phyloP scores from a whole-genome alignment of 2,329 filamentous ascomycete genomes.

The Aspergillus ochraceus region DNA sequence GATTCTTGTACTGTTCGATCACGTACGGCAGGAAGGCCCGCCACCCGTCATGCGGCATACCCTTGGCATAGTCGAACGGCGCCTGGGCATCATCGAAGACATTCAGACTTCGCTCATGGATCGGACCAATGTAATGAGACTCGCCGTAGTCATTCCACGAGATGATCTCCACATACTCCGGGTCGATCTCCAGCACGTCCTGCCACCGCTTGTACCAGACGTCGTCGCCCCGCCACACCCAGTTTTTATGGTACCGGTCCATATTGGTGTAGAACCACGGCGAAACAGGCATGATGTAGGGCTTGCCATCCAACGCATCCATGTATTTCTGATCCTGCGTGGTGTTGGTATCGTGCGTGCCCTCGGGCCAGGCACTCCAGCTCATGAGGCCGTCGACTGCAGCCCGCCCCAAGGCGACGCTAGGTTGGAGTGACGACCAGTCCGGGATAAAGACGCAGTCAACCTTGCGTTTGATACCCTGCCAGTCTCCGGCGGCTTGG shows the following conservation, averaged over 20 bases:
- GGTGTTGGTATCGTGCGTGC: constrained; percentile 38
- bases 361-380: constrained; percentile 47
- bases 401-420: constrained; percentile 20
- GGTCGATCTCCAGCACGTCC: constrained; percentile 51
- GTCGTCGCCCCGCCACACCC: constrained; percentile 61
- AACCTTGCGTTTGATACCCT: constrained; percentile 41
- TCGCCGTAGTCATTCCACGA: constrained; percentile 65
- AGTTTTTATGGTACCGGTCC: constrained; percentile 59
- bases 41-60: constrained; percentile 35
- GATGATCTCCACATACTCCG: constrained; percentile 57
- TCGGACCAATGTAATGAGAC: constrained; percentile 58
- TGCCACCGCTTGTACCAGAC: constrained; percentile 63
- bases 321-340: constrained; percentile 44
- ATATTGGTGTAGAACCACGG: constrained; percentile 62
- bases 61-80: constrained; percentile 37
- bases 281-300: constrained; percentile 56
- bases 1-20: constrained; percentile 37
- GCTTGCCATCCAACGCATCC: constrained; percentile 33
- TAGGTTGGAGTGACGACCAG: constrained; percentile 41
- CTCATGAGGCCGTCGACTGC: constrained; percentile 42
- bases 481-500: constrained; percentile 45
- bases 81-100: constrained; percentile 31
- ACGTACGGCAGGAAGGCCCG: constrained; percentile 33
- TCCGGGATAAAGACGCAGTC: constrained; percentile 49
- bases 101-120: constrained; percentile 48